phyloP scores from a whole-genome alignment of 2,329 filamentous ascomycete species.

The Lecanicillium sp. region DNA sequence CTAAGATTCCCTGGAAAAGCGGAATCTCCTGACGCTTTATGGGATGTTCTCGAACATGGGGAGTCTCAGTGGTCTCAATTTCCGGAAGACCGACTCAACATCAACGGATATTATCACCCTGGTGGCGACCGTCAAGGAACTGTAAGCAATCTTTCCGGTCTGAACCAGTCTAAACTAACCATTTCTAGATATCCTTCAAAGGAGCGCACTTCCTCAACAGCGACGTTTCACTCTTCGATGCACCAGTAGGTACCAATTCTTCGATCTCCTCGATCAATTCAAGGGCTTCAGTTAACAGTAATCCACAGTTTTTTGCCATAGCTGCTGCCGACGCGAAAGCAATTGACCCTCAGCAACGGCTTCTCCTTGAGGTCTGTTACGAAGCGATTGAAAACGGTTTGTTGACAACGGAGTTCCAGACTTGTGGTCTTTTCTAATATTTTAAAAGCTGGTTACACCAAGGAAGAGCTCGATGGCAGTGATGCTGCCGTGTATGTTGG shows the following conservation, averaged over 20 bases:
- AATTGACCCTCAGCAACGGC: slow-evolving; percentile 46
- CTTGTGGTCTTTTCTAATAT: not conserved
- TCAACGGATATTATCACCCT: slow-evolving; percentile 46
- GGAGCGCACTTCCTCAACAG: slow-evolving; percentile 44
- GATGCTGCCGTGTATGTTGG: slow-evolving; percentile 42
- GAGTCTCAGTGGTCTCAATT: slow-evolving; percentile 42
- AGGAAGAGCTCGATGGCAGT: slow-evolving; percentile 34
- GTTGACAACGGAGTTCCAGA: too few species aligned
- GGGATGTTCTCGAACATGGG: slow-evolving; percentile 37
- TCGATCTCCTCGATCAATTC: not conserved
- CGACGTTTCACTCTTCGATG: slow-evolving; percentile 40
- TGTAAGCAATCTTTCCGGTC: slow-evolving; percentile 22
- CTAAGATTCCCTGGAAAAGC: slow-evolving; percentile 45
- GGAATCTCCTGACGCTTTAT: slow-evolving; percentile 34
- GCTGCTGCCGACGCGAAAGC: slow-evolving; percentile 42
- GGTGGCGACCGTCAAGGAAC: slow-evolving; percentile 40
- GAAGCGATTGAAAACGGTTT: slow-evolving; percentile 44
- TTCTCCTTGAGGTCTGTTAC: slow-evolving; percentile 42
- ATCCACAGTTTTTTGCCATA: slow-evolving; percentile 40
- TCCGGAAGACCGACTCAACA: slow-evolving; percentile 40
- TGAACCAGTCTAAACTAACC: slow-evolving; percentile 3
- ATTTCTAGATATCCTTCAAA: slow-evolving; percentile 33
- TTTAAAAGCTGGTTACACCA: slow-evolving; percentile 32
- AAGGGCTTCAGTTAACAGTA: too few species aligned
- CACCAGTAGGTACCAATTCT: slow-evolving; percentile 27